phyloP scores from a whole-genome alignment of 768 basidiomycete species.

The Calocybe indica region DNA sequence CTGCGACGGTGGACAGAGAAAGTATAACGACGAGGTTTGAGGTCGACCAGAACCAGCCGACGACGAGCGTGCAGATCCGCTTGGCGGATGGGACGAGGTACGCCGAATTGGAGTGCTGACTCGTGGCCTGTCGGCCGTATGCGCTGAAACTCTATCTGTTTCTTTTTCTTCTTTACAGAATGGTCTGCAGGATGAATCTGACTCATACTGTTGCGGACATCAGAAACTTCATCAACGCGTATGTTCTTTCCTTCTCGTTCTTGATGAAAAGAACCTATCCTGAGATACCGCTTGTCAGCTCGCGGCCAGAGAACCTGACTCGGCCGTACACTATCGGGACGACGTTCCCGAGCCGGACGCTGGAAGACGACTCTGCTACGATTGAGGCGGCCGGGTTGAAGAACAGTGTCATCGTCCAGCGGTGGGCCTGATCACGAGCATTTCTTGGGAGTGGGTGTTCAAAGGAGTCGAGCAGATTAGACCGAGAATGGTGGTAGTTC shows the following conservation, averaged over 20 bases:
- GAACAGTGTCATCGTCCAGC: constrained; percentile 83
- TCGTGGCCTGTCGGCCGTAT: not conserved
- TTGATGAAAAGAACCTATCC: not conserved
- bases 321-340: constrained; percentile 76
- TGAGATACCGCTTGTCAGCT: constrained; percentile 29
- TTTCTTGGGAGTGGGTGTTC: too few relatives aligned
- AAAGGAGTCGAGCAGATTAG: too few relatives aligned
- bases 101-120: constrained; percentile 5
- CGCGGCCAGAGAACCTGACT: constrained; percentile 59
- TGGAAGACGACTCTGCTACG: constrained; percentile 61
- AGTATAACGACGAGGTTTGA: constrained; percentile 56
- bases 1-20: constrained; percentile 17
- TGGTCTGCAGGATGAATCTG: constrained; percentile 84
- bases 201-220: constrained; percentile 86
- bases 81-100: constrained; percentile 88
- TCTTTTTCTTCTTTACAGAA: constrained; percentile 29
- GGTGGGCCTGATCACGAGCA: constrained; percentile 42
- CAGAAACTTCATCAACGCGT: constrained; percentile 87
- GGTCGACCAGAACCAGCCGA: constrained; percentile 78
- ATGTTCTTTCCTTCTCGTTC: constrained; percentile 24
- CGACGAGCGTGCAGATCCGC: constrained; percentile 86
- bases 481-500: too few relatives aligned
- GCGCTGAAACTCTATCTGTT: not conserved
- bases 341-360: constrained; percentile 77
- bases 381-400: constrained; percentile 67